phyloP scores from a whole-genome alignment of 2,329 filamentous ascomycete species.

The Aspergillus quadricinctus region DNA sequence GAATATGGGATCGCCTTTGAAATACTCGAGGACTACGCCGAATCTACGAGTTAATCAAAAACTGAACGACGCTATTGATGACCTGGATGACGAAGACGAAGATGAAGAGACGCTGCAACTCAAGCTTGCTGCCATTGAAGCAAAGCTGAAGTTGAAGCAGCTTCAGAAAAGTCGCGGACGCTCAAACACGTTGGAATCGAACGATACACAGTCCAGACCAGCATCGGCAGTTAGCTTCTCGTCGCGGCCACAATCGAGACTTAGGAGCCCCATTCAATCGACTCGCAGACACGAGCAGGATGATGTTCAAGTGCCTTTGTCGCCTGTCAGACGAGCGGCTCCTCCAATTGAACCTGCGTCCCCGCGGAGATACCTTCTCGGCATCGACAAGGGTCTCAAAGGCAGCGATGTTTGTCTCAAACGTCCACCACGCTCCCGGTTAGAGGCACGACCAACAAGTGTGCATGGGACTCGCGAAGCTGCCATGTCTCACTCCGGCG shows the following conservation, averaged over 20 bases:
- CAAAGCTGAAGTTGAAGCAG: constrained; percentile 80
- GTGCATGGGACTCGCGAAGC: constrained; percentile 26
- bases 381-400: constrained; percentile 82
- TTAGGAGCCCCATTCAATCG: constrained; percentile 9
- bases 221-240: constrained; percentile 23
- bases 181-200: constrained; percentile 17
- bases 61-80: constrained; percentile 31
- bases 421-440: constrained; percentile 48
- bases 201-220: constrained; percentile 16
- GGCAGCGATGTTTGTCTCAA: constrained; percentile 81
- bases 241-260: constrained; percentile 16
- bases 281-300: constrained; percentile 18
- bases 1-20: constrained; percentile 64
- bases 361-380: constrained; percentile 72
- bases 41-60: constrained; percentile 31
- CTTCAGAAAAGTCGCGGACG: constrained; percentile 58
- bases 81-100: constrained; percentile 63
- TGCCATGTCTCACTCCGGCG: constrained; percentile 19
- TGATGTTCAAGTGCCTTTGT: constrained; percentile 70
- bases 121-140: constrained; percentile 83
- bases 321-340: constrained; percentile 55
- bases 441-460: constrained; percentile 27
- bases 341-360: constrained; percentile 58
- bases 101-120: constrained; percentile 88
- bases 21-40: constrained; percentile 44